Base-by-base conservation (phyloP, 1,284 basidiomycete genomes). In the Apiotrichum sp. region DNA sequence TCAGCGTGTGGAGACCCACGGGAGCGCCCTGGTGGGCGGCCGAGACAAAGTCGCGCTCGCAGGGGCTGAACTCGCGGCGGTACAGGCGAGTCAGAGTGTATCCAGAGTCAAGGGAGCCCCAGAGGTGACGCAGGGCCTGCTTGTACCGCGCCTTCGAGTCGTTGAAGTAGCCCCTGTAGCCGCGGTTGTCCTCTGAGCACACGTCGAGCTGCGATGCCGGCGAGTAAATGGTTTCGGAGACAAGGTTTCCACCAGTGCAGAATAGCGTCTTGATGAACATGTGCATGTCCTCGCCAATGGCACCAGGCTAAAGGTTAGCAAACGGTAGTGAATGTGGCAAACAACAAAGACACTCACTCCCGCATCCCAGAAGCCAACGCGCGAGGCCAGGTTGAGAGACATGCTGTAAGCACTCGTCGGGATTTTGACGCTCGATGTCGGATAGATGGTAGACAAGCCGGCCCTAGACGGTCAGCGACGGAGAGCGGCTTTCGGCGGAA, bases 211-310 rank as follows among this genome's bases (percentile, higher is more conserved):
- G 71, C 22, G 68, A 70, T 2, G 71, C 71, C 11, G 71, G 70
- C 16, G 69, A 70, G 55, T 71, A 73, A 54, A 73, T 66, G 36
- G 71, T 73, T 44, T 68, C 65, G 29, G 65, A 60, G 40, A 66
- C 59, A 50, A 71, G 61, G 49, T 67, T 64, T n/a, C 70, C 70
- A 42, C 61, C 59, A 35, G 71, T 73, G 32, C 68, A 68, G 56
- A 71, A 68, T 16, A 68, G 58, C 42, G 67, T 69, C 57, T 72
- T 73, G 59, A 65, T 59, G 61, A 61, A 68, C 65, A 71, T 71
- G 64, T 73, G 71, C 65, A 73, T 70, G 62, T 73, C 71, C 57
- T 73, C 71, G 33, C 71, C 71, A 52, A 73, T 72, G 36, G 50
- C 50, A 10, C 31, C 43, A 32, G 50, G 50, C 49, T 50, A n/a